phyloP scores from a whole-genome alignment of 73 alveolate genomes.

The Uronychia setigera region DNA sequence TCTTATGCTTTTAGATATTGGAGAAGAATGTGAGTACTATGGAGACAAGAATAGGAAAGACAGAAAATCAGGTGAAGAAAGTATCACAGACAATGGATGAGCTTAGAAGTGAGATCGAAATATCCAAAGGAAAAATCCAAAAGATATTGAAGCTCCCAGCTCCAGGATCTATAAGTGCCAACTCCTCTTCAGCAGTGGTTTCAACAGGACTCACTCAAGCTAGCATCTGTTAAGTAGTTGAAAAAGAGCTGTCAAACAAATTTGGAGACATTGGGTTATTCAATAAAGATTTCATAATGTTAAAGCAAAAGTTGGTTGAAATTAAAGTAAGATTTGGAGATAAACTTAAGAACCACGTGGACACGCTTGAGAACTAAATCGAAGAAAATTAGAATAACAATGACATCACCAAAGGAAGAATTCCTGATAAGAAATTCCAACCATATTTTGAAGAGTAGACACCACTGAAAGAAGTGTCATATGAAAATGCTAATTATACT shows the following conservation, averaged over 20 bases:
- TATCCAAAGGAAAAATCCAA: not conserved
- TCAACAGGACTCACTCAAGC: too few relatives aligned
- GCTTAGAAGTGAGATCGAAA: not conserved
- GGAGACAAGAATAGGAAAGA: not conserved
- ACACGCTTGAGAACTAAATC: not conserved
- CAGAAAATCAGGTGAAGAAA: not conserved
- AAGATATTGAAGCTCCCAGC: not conserved
- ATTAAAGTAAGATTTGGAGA: not conserved
- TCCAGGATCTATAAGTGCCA: not conserved
- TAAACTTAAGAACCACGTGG: not conserved
- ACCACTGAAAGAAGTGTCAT: not conserved
- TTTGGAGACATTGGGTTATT: not conserved
- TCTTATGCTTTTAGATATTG: not conserved
- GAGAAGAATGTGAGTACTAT: not conserved
- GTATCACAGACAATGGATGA: not conserved
- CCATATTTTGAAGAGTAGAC: not conserved
- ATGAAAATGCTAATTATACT: too few relatives aligned
- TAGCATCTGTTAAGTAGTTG: not conserved
- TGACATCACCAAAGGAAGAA: not conserved
- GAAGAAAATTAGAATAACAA: not conserved
- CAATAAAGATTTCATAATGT: not conserved
- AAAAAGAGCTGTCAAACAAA: not conserved
- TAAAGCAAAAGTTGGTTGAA: not conserved
- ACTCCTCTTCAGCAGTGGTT: too few relatives aligned
- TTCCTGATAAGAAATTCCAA: not conserved